Conservation (phyloP, 2,329 filamentous ascomycete species). For the Aspergillus fischeri region DNA sequence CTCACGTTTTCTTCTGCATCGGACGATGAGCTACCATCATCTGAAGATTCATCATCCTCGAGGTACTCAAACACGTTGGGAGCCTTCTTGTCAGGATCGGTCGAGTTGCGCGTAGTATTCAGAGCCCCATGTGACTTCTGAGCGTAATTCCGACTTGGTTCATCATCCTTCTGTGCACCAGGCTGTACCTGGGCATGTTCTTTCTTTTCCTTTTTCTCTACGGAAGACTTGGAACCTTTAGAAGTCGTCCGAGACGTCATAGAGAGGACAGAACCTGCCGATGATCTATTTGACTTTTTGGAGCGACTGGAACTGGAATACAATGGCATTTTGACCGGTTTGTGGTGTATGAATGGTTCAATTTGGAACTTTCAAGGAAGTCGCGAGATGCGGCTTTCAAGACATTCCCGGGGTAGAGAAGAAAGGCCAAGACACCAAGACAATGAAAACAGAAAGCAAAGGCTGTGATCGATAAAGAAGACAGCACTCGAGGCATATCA, state of each 20-base stretch:
- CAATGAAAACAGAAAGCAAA: constrained; percentile 2
- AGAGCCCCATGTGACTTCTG: constrained; percentile 15
- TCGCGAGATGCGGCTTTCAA: constrained; percentile 2
- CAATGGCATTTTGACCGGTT: constrained; percentile 27
- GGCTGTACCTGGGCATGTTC: constrained; percentile 8
- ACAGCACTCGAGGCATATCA: constrained; percentile 15
- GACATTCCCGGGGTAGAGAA: constrained; percentile 5
- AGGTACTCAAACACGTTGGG: constrained; percentile 41
- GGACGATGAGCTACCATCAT: constrained; percentile 16
- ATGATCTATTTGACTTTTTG: constrained; percentile 25
- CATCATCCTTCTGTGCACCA: constrained; percentile 9
- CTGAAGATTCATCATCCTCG: constrained; percentile 24
- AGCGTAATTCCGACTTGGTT: constrained; percentile 9
- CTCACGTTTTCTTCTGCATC: constrained; percentile 11
- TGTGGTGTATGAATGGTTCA: constrained; percentile 6
- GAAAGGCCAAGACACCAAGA: constrained; percentile 9
- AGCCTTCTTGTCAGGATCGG: constrained; percentile 15
- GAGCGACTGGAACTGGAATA: constrained; percentile 21
- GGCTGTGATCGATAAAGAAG: constrained; percentile 2
- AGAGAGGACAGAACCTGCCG: constrained; percentile 21
- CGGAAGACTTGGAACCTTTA: constrained; percentile 14
- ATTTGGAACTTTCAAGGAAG: neutral
- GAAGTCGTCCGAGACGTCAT: constrained; percentile 16
- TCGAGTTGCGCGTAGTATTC: constrained; percentile 11
- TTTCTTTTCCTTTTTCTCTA: constrained; percentile 15